Percentiles rank a stretch among this genome's conserved stretches.
Conservation (phyloP, 1,139 yeast species). For the Candida dubliniensis region DNA sequence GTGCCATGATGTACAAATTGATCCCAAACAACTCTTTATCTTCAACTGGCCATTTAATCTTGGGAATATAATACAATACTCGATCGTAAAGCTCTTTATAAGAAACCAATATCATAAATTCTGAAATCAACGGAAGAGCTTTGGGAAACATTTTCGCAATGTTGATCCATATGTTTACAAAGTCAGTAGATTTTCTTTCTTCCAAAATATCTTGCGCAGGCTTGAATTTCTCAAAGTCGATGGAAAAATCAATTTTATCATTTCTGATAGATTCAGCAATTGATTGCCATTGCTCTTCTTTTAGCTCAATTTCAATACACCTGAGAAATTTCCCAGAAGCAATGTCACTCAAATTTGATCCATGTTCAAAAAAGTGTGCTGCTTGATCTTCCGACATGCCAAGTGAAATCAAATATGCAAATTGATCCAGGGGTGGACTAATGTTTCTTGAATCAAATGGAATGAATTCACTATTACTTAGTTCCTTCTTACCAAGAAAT, state of each 20-base stretch:
- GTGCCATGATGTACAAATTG: constrained; percentile 12
- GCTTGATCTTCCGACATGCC: constrained; percentile 48
- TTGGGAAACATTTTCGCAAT: constrained; percentile 54
- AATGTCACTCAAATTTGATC: constrained; percentile 21
- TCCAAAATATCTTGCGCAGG: constrained; percentile 15
- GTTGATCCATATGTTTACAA: constrained; percentile 49
- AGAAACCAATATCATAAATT: constrained; percentile 30
- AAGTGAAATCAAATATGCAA: constrained; percentile 44
- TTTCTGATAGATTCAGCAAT: constrained; percentile 14
- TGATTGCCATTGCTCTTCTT: constrained; percentile 24
- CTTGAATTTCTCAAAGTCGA: constrained; percentile 15
- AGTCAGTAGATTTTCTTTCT: constrained; percentile 31
- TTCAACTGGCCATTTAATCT: constrained; percentile 4
- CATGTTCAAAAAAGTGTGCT: constrained; percentile 34
- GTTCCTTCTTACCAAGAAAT: constrained; percentile 25
- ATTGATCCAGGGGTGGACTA: constrained; percentile 51
- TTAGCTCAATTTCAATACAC: constrained; percentile 25
- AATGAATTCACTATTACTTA: constrained; percentile 33
- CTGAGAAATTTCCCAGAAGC: constrained; percentile 23
- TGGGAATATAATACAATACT: not conserved
- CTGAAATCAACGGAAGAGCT: constrained; percentile 49
- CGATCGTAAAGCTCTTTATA: constrained; percentile 3
- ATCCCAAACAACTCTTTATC: constrained; percentile 8
- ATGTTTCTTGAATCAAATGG: constrained; percentile 51
- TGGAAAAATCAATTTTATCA: constrained; percentile 17